These are phyloP conservation scores for Anacardium occidentale DNA, from an alignment of 345 rosid species.

Conservation along the genomic window DNA sequence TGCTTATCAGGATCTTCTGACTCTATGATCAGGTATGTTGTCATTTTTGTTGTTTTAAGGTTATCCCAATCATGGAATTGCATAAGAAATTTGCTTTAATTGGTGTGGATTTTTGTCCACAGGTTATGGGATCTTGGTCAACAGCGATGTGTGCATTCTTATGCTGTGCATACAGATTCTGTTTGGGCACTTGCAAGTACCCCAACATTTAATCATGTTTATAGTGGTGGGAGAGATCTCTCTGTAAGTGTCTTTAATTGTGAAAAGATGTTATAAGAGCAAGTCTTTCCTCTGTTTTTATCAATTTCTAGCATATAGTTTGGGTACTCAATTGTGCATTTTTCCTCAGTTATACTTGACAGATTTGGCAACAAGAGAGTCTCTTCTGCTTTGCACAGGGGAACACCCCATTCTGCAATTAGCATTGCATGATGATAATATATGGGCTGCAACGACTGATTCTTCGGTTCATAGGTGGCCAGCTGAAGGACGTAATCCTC, in stretches of 20 bases:
- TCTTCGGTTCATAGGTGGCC: slow-evolving; percentile 93
- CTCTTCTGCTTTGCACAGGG: slow-evolving; percentile 84
- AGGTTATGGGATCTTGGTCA: slow-evolving; percentile 99
- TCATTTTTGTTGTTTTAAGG: slow-evolving; percentile 10
- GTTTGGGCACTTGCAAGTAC: slow-evolving; percentile 99
- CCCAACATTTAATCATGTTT: slow-evolving; percentile 90
- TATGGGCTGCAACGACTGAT: slow-evolving; percentile 95
- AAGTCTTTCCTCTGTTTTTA: slow-evolving; percentile 7
- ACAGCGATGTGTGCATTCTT: slow-evolving; percentile 97
- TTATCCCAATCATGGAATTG: slow-evolving; percentile 17
- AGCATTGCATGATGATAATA: slow-evolving; percentile 86
- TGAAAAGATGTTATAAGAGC: neutral
- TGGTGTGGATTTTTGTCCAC: slow-evolving; percentile 27
- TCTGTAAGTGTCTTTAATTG: slow-evolving; percentile 62
- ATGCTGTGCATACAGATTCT: slow-evolving; percentile 99
- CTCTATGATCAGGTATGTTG: slow-evolving; percentile 90
- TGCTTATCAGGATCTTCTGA: slow-evolving; percentile 99
- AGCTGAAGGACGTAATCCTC: slow-evolving; percentile 84
- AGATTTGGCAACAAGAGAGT: slow-evolving; percentile 91
- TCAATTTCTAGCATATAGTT: neutral
- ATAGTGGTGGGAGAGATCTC: slow-evolving; percentile 98
- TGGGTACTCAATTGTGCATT: slow-evolving; percentile 24
- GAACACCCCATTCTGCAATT: slow-evolving; percentile 86
- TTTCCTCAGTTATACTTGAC: slow-evolving; percentile 84
- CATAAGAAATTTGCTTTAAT: slow-evolving; percentile 21